phyloP scores from a whole-genome alignment of 2,329 filamentous ascomycete species.

The Diatrype stigma region DNA sequence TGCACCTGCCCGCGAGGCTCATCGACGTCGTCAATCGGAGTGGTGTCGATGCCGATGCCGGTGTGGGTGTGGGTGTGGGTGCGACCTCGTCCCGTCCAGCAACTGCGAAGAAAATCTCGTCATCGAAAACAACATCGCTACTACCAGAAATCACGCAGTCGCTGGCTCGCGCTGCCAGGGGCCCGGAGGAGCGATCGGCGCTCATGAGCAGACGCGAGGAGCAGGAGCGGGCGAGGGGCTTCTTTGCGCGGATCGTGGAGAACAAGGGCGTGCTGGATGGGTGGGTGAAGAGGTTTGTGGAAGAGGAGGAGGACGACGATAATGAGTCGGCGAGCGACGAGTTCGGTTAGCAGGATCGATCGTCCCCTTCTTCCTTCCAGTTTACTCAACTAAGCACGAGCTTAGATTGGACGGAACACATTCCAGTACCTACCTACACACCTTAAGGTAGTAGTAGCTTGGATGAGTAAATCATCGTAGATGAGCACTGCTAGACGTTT shows the following conservation, averaged over 20 bases:
- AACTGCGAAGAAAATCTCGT: too few relatives aligned
- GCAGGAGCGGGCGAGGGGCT: slow-evolving; percentile 29
- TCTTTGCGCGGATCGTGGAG: slow-evolving; percentile 35
- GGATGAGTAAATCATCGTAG: too few relatives aligned
- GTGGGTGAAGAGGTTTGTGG: slow-evolving; percentile 27
- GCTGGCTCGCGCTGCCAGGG: slow-evolving; percentile 7
- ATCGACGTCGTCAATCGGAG: neutral
- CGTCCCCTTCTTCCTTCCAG: neutral
- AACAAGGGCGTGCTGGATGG: slow-evolving; percentile 28
- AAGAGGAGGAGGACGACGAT: slow-evolving; percentile 27
- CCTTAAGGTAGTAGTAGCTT: too few relatives aligned
- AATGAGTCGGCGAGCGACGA: slow-evolving; percentile 4
- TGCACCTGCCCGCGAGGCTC: slow-evolving; percentile 45
- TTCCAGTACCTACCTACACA: too few relatives aligned
- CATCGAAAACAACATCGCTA: too few relatives aligned
- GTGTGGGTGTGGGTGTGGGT: slow-evolving; percentile 19
- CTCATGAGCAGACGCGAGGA: slow-evolving; percentile 29
- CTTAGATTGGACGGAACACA: too few relatives aligned
- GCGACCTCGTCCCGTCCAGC: too few relatives aligned
- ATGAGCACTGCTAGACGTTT: too few relatives aligned
- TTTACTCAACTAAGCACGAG: too few relatives aligned
- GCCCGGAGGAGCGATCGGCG: slow-evolving; percentile 24
- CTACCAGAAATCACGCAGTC: too few relatives aligned
- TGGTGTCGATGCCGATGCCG: slow-evolving; percentile 5
- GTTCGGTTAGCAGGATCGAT: neutral